A percentile compares a stretch with the other conserved stretches of the same genome.
These are phyloP conservation scores for Fusarium continuum DNA, from an alignment of 2,329 filamentous ascomycete species.

Conservation along the genomic window DNA sequence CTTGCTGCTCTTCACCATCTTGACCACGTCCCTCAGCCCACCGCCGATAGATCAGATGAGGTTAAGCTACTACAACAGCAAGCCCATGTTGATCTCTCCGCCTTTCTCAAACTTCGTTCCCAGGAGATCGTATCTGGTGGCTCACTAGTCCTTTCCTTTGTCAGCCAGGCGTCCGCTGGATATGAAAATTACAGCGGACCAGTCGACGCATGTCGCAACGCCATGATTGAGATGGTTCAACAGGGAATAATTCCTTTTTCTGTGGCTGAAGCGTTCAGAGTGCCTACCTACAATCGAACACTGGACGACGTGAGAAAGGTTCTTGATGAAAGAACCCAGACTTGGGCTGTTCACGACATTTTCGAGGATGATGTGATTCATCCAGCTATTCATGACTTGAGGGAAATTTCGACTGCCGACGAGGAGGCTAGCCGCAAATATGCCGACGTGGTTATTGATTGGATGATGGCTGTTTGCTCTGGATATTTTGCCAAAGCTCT, in stretches of 20 bases:
- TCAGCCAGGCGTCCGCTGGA: background rate
- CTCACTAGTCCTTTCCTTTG: background rate
- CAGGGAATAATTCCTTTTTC: background rate
- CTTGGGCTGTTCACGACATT: background rate
- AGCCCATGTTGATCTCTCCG: background rate
- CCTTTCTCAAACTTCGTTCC: background rate
- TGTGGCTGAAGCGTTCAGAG: background rate
- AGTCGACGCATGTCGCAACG: background rate
- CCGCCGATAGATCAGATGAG: background rate
- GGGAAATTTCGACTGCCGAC: accelerated
- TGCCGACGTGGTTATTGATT: background rate
- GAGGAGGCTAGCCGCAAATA: background rate
- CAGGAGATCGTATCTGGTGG: background rate
- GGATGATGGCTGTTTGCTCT: conserved; percentile 12
- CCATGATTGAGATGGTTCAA: conserved; percentile 2
- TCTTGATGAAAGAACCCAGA: background rate
- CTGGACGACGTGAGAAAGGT: background rate
- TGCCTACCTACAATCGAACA: background rate
- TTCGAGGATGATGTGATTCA: background rate
- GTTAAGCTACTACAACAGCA: background rate
- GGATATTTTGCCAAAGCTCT: background rate
- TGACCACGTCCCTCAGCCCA: background rate
- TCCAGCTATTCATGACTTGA: background rate
- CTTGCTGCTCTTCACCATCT: conserved; percentile 1
- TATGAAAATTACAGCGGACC: conserved; percentile 2